A percentile compares a stretch with the other conserved stretches of the same genome.
phyloP scores from a whole-genome alignment of 2,329 filamentous ascomycete genomes.

The Ceratocystis destructans region DNA sequence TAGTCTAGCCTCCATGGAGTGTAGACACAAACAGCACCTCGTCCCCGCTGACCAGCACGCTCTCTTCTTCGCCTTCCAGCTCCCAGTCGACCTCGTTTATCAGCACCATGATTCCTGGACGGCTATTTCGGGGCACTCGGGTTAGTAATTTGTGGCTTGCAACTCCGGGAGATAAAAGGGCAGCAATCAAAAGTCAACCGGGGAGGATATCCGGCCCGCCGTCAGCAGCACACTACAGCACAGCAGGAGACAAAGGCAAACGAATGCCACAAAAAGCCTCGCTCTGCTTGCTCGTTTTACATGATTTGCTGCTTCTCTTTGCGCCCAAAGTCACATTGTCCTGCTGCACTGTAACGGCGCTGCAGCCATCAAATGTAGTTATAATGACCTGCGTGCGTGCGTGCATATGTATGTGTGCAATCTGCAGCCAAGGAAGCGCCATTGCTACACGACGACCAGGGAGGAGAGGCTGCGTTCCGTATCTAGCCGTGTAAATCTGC shows the following conservation, averaged over 20 bases:
- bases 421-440: not conserved
- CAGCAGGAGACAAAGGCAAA: not conserved
- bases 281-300: not conserved
- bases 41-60: constrained; percentile 68
- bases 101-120: constrained; percentile 86
- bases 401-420: not conserved
- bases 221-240: not conserved
- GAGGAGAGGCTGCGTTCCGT: not conserved
- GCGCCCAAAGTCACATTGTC: not conserved
- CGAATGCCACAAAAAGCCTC: not conserved
- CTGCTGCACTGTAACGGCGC: not conserved
- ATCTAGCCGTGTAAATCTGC: not conserved
- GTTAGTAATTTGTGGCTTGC: constrained; percentile 21
- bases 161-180: not conserved
- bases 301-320: not conserved
- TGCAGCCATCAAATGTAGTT: not conserved
- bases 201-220: not conserved
- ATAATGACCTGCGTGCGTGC: not conserved
- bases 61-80: constrained; percentile 83
- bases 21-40: constrained; percentile 94
- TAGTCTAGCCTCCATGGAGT: constrained; percentile 67
- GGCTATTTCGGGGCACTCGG: constrained; percentile 38
- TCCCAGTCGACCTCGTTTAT: constrained; percentile 99
- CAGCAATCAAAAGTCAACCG: not conserved
- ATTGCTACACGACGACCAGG: not conserved